A percentile compares a stretch with the other conserved stretches of the same genome.
Conservation (phyloP, 495 filamentous ascomycete species). For the Aspergillus diversus region DNA sequence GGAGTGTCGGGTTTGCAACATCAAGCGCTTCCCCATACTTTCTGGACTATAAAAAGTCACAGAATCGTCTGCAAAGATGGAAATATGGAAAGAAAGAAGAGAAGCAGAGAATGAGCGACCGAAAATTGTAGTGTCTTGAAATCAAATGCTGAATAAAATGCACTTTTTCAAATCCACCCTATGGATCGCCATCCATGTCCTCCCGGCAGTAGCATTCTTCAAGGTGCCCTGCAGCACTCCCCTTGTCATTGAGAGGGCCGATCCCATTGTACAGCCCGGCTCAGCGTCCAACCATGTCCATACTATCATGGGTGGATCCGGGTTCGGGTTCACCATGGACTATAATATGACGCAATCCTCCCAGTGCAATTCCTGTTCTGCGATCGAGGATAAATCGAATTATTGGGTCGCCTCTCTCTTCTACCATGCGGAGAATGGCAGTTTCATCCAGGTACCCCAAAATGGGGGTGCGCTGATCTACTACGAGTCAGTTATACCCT, state of each 20-base stretch:
- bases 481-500: conserved; percentile 34
- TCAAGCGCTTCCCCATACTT: too few relatives aligned
- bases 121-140: too few relatives aligned
- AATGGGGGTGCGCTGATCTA: conserved; percentile 42
- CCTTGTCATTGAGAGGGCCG: conserved; percentile 31
- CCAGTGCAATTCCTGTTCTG: conserved; percentile 66
- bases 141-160: too few relatives aligned
- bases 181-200: too few relatives aligned
- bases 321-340: conserved; percentile 65
- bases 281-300: conserved; percentile 69
- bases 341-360: conserved; percentile 61
- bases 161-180: too few relatives aligned
- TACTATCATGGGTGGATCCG: conserved; percentile 74
- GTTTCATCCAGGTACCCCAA: conserved; percentile 66
- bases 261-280: conserved; percentile 70
- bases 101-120: too few relatives aligned
- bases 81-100: too few relatives aligned
- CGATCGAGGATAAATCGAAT: conserved; percentile 70
- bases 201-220: conserved; percentile 1
- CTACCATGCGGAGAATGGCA: conserved; percentile 64
- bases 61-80: too few relatives aligned
- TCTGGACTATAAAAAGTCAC: too few relatives aligned
- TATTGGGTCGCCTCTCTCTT: conserved; percentile 79
- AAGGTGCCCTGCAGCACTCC: conserved; percentile 9
- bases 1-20: too few relatives aligned